Base-by-base conservation (phyloP, 2,329 filamentous ascomycete genomes). In the Dactylonectria estremocensis region DNA sequence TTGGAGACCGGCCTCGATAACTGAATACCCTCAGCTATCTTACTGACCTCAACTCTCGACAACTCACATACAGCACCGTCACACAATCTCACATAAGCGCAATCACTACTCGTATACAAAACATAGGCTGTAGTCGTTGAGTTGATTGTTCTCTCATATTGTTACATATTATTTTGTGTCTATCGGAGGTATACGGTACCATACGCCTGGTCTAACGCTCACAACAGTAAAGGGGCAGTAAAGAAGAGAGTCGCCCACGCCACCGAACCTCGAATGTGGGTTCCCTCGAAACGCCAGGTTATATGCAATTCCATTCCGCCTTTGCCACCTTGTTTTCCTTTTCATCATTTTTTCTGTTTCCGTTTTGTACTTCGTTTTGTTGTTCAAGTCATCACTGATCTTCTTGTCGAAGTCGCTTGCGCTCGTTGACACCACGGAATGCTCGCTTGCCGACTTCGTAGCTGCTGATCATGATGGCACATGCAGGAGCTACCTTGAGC, bases 391-490 rank as follows among this genome's bases (percentile, higher is more conserved):
- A 33, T 54, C 49, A 61, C 31, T 35, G 49, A 3, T 43, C 55
- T 11, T 69, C 61, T 18, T 61, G 57, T 48, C 67, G 58, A 10
- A 71, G 70, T 1, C 43, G 66, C 35, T 74, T 68, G 20, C 78
- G 82, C 76, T 89, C 86, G 67, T 98, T 98, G 56, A 94, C 89
- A 11, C 89, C 87, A 61, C 90, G 87, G 37, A 97, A 97, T 79
- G 93, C 91, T 80, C 93, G 92, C 86, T 99, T 99, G 57, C 96
- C 95, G 43, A 98, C 89, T 81, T 99, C 96, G 80, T 98, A 99
- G 78, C 92, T 97, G 79, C 94, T 97, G 78, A 99, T 98, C 96
- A 99, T 99, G 79, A 99, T 98, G 31, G 96, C 96, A 81, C 96
- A 99, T 0, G 95, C 94, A 1, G 96, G 96, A 1, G 96, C 95